Percentiles rank a stretch among this genome's conserved stretches.
Evolutionary conservation across 2,329 filamentous ascomycete genomes (phyloP).

Genomic region (Colletotrichum caudatum): DNA sequence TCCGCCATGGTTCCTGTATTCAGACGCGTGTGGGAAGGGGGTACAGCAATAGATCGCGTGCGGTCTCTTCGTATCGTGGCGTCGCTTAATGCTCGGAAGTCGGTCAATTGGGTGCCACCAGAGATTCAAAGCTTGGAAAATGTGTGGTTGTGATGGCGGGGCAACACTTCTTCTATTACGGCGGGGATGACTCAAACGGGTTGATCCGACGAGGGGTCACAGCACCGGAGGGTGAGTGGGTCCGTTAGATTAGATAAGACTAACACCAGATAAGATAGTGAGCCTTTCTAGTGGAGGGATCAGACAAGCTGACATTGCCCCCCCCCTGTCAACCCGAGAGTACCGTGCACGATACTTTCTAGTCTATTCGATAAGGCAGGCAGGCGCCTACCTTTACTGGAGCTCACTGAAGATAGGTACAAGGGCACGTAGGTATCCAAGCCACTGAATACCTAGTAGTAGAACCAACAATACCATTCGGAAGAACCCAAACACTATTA

Average conservation of each 20-base stretch:
- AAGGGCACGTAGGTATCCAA: too few species aligned
- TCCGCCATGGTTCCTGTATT: conserved; percentile 57
- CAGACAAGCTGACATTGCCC: too few species aligned
- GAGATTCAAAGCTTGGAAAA: conserved; percentile 27
- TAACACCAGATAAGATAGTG: not conserved
- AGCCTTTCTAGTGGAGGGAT: not conserved
- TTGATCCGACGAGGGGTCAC: conserved; percentile 33
- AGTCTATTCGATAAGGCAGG: not conserved
- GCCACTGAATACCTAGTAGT: too few species aligned
- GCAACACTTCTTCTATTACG: conserved; percentile 38
- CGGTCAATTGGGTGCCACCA: conserved; percentile 23
- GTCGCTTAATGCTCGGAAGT: not conserved
- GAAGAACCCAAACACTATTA: not conserved
- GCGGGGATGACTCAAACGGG: conserved; percentile 39
- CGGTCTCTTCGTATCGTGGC: not conserved
- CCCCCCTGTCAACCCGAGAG: too few species aligned
- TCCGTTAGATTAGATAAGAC: conserved; percentile 28
- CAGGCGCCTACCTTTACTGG: too few species aligned
- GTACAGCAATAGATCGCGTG: fast-evolving
- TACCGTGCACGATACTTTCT: too few species aligned
- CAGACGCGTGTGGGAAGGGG: not conserved
- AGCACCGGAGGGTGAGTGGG: not conserved
- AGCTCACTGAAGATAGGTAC: too few species aligned
- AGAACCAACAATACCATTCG: too few species aligned
- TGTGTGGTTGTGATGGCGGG: conserved; percentile 34